Conservation (phyloP, 176 grass and related monocot species). For the Cocos nucifera region DNA sequence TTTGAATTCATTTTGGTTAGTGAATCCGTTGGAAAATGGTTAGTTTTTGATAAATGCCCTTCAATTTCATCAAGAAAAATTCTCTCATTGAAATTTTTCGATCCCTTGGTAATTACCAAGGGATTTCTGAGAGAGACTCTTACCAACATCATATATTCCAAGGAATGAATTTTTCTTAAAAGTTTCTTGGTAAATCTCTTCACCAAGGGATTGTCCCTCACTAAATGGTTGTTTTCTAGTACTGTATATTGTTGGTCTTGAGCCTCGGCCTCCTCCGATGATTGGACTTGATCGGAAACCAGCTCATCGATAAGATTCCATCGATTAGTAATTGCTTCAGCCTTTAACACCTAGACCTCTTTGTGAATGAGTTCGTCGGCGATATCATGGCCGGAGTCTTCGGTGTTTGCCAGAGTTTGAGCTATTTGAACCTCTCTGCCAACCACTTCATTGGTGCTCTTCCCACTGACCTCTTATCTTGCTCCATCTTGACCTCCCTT, state of each 20-base stretch:
- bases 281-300: neutral
- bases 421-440: conserved; percentile 10
- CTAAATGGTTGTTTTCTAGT: no score
- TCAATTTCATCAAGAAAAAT: no score
- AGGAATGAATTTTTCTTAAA: no score
- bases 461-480: conserved; percentile 6
- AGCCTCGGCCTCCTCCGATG: neutral
- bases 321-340: neutral
- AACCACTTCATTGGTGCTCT: conserved; percentile 14
- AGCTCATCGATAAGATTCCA: neutral
- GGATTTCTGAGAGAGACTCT: no score
- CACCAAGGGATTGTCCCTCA: no score
- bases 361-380: neutral
- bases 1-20: no score
- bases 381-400: neutral
- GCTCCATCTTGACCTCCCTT: conserved; percentile 2
- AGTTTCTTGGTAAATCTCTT: no score
- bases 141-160: no score
- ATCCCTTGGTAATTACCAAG: no score
- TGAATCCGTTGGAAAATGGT: no score
- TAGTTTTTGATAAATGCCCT: no score
- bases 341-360: conserved; percentile 14
- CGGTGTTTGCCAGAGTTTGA: conserved; percentile 3
- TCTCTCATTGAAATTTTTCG: no score
- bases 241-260: neutral